Evolutionary conservation across 352 stramenopile species (phyloP).

Genomic region (Thraustotheca clavata): DNA sequence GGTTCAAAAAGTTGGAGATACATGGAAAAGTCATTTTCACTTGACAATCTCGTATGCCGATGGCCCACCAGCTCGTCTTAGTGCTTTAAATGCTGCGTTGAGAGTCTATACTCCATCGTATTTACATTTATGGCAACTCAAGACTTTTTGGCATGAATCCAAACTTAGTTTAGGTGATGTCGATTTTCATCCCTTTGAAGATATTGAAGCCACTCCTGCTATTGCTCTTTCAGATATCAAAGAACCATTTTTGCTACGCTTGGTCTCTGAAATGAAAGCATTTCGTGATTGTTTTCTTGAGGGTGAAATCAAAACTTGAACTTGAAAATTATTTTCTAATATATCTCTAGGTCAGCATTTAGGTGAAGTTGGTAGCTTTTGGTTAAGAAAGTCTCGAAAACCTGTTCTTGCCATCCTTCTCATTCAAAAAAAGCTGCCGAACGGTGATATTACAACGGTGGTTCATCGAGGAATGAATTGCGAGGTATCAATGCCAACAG

Average conservation of each 20-base stretch:
- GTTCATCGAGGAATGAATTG: slow-evolving; percentile 98
- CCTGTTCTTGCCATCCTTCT: slow-evolving; percentile 96
- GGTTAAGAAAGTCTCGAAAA: slow-evolving; percentile 97
- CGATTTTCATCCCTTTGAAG: slow-evolving; percentile 95
- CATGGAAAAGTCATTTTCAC: slow-evolving; percentile 92
- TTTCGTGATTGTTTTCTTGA: slow-evolving; percentile 81
- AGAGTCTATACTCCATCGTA: slow-evolving; percentile 92
- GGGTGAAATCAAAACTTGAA: slow-evolving; percentile 16
- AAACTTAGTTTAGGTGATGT: slow-evolving; percentile 94
- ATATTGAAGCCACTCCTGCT: slow-evolving; percentile 94
- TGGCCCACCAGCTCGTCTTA: slow-evolving; percentile 90
- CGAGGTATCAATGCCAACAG: slow-evolving; percentile 96
- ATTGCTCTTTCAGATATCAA: slow-evolving; percentile 74
- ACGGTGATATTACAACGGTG: slow-evolving; percentile 37
- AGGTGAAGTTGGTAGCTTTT: slow-evolving; percentile 93
- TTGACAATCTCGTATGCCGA: slow-evolving; percentile 96
- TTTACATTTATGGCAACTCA: slow-evolving; percentile 98
- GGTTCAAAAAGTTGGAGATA: slow-evolving; percentile 81
- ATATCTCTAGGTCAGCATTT: slow-evolving; percentile 31
- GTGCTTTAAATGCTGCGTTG: slow-evolving; percentile 94
- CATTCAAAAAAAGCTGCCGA: slow-evolving; percentile 76
- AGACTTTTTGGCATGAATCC: slow-evolving; percentile 97
- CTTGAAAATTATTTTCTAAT: no score
- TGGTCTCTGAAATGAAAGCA: slow-evolving; percentile 90
- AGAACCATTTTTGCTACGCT: slow-evolving; percentile 56